Evolutionary conservation across 148 eudicot species (phyloP), one percentile per base, ranked within the genome.

Genomic region (Linanthus parryae): DNA sequence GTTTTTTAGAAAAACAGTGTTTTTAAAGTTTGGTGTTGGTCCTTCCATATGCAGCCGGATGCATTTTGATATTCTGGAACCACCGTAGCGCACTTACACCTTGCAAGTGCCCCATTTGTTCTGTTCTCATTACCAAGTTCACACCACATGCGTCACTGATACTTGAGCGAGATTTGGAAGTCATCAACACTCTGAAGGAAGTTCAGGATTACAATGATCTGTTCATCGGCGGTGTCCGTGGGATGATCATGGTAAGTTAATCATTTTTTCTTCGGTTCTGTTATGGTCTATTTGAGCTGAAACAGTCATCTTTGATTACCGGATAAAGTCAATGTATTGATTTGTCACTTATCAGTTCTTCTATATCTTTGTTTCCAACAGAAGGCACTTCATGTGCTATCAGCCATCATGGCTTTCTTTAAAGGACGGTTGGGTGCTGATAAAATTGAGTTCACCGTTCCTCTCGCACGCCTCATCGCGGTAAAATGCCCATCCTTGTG

Each of bases 21-120:
- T 46, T 17, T 2, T 6, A 9, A 23, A 34, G 38, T 5, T 29
- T 25, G 35, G 43, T 24, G 12, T 48, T 19, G n/a, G n/a, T n/a
- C n/a, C n/a, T 34, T 35, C 22, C 26, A 54, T 35, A 36, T 51
- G 15, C 52, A 73, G 79, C 61, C 16, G 69, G 69, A 46, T 73
- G 79, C 52, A 73, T 73, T 56, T 41, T 73, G 52, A 61, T 63
- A 54, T 73, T 68, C 36, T 73, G 79, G 79, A 73, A 73, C 67
- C 67, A 64, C 31, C 43, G 52, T 33, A 58, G 74, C 16, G 74
- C 67, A 23, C 47, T 69, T 58, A 42, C 38, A 41, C 79, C 79
- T 33, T 73, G 79, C 58, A 73, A 52, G 52, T 73, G 79, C 55
- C 79, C 79, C 29, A 60, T 73, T 71, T 73, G 79, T 55, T 68